A percentile compares a stretch with the other conserved stretches of the same genome.
These are phyloP conservation scores for Kandelia obovata DNA, from an alignment of 345 rosid genomes.

Conservation along the genomic window DNA sequence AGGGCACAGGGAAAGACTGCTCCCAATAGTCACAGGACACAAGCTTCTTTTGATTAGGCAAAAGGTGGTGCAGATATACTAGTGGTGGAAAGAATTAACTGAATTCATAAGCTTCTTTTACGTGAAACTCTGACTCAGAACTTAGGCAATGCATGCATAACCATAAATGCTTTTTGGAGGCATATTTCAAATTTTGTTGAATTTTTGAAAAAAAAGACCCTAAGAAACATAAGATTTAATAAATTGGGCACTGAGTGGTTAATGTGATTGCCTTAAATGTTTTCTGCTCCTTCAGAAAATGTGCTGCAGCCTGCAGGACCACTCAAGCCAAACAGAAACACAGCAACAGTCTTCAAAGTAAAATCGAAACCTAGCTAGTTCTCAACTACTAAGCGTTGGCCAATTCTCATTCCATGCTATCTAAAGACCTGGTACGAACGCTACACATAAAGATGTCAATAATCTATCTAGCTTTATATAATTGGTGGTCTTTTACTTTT, in stretches of 20 bases:
- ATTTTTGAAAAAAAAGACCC: not conserved
- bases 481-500: too few relatives aligned
- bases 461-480: too few relatives aligned
- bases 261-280: conserved; percentile 46
- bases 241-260: conserved; percentile 25
- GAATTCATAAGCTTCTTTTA: conserved; percentile 32
- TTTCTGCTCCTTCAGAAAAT: too few relatives aligned
- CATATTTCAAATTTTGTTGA: conserved; percentile 12
- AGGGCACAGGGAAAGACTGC: conserved; percentile 5
- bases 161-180: conserved; percentile 22
- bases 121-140: conserved; percentile 35
- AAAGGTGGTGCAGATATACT: not conserved
- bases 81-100: conserved; percentile 5
- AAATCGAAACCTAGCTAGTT: too few relatives aligned
- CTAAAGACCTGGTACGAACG: too few relatives aligned
- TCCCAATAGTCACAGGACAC: conserved; percentile 30
- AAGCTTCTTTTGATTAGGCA: conserved; percentile 18
- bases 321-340: too few relatives aligned
- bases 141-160: not conserved
- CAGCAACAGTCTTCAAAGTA: too few relatives aligned
- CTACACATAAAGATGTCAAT: too few relatives aligned
- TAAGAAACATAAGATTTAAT: conserved; percentile 6
- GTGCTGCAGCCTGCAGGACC: too few relatives aligned
- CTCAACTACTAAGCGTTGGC: too few relatives aligned
- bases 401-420: too few relatives aligned